phyloP scores from a whole-genome alignment of 2,329 filamentous ascomycete species.

The Esteya vermicola region DNA sequence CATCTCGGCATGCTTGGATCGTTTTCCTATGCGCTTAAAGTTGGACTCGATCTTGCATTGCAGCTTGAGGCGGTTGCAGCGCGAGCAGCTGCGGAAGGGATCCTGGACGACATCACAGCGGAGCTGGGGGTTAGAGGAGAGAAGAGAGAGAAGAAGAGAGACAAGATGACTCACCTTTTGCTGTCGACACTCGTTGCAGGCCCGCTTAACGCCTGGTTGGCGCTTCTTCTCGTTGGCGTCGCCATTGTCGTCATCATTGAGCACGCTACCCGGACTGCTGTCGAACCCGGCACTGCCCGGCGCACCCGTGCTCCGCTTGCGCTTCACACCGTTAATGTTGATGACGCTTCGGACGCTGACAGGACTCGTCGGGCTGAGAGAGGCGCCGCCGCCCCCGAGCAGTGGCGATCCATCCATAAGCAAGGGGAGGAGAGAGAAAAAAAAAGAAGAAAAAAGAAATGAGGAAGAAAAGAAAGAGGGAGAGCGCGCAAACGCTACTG shows the following conservation, averaged over 20 bases:
- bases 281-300: slow-evolving; percentile 26
- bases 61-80: slow-evolving; percentile 67
- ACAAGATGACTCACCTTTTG: slow-evolving; percentile 54
- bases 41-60: slow-evolving; percentile 79
- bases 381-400: slow-evolving; percentile 17
- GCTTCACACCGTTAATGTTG: slow-evolving; percentile 35
- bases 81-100: slow-evolving; percentile 62
- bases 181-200: slow-evolving; percentile 74
- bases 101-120: slow-evolving; percentile 76
- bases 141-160: not conserved
- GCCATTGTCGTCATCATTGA: slow-evolving; percentile 42
- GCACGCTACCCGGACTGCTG: slow-evolving; percentile 46
- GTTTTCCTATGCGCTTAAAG: slow-evolving; percentile 70
- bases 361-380: slow-evolving; percentile 38
- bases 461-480: not conserved
- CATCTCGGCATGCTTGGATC: slow-evolving; percentile 75
- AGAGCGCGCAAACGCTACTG: not conserved
- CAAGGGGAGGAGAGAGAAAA: not conserved
- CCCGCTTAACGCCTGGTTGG: slow-evolving; percentile 59
- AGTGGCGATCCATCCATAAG: slow-evolving; percentile 23
- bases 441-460: not conserved
- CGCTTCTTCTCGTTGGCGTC: slow-evolving; percentile 45
- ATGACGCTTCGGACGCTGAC: slow-evolving; percentile 33
- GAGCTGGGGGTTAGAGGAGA: slow-evolving; percentile 31
- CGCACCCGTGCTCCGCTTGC: slow-evolving; percentile 39